Percentiles rank a stretch among this genome's conserved stretches.
Conservation (phyloP, 345 rosid genomes). For the Boechera divaricarpa region DNA sequence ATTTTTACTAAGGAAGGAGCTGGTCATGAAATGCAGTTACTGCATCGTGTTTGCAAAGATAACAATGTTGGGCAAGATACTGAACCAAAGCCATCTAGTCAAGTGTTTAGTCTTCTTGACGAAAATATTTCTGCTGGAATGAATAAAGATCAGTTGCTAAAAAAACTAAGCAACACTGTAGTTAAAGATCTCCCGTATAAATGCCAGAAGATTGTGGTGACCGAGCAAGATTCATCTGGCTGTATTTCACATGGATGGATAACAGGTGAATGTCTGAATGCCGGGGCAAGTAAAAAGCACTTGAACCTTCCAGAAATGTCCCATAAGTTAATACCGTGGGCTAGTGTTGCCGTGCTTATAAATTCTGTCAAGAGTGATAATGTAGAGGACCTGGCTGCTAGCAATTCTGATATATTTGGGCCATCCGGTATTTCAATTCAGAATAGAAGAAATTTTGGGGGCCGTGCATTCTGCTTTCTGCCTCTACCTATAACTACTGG, state of each 20-base stretch:
- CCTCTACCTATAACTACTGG: constrained; percentile 89
- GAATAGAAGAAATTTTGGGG: constrained; percentile 66
- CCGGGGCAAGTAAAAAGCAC: constrained; percentile 50
- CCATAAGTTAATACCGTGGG: constrained; percentile 87
- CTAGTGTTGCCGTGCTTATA: constrained; percentile 89
- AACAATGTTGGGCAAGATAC: constrained; percentile 56
- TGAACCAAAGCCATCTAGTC: constrained; percentile 54
- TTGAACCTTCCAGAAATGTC: constrained; percentile 55
- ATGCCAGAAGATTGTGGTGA: constrained; percentile 80
- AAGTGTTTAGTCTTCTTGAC: constrained; percentile 65
- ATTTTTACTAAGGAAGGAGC: constrained; percentile 83
- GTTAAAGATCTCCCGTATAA: constrained; percentile 66
- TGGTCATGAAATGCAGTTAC: constrained; percentile 76
- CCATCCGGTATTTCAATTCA: constrained; percentile 53
- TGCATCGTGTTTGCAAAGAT: constrained; percentile 74
- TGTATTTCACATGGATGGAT: constrained; percentile 82
- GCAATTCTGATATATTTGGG: constrained; percentile 56
- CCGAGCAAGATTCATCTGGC: constrained; percentile 69
- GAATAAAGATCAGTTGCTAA: constrained; percentile 76
- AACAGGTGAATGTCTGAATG: constrained; percentile 80
- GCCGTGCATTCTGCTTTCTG: constrained; percentile 95
- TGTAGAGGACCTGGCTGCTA: constrained; percentile 35
- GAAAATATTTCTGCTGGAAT: constrained; percentile 64
- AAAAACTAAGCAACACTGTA: constrained; percentile 64
- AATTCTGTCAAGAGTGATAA: constrained; percentile 57